Conservation (phyloP, 495 filamentous ascomycete species). For the Neurospora sp. region DNA sequence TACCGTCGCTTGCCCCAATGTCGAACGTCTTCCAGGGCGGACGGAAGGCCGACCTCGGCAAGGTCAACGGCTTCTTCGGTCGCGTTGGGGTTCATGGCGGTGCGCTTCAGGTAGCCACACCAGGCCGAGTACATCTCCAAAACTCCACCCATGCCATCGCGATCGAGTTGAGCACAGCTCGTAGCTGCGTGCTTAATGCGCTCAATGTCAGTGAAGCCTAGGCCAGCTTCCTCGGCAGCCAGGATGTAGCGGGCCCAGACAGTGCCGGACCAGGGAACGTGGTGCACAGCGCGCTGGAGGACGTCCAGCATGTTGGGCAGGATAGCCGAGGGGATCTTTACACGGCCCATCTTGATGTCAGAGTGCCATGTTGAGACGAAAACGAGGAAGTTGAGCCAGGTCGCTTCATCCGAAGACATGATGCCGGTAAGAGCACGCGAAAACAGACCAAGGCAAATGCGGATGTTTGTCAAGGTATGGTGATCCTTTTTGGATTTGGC, state of each 20-base stretch:
- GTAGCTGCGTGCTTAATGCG: slow-evolving; percentile 88
- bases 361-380: slow-evolving; percentile 45
- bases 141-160: slow-evolving; percentile 69
- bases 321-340: slow-evolving; percentile 19
- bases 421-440: slow-evolving; percentile 59
- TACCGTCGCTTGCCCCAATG: slow-evolving; percentile 67
- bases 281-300: slow-evolving; percentile 64
- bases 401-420: slow-evolving; percentile 55
- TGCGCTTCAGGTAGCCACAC: slow-evolving; percentile 83
- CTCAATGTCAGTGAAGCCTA: slow-evolving; percentile 69
- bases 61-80: slow-evolving; percentile 86
- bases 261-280: slow-evolving; percentile 85
- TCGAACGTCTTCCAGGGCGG: slow-evolving; percentile 72
- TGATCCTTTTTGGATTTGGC: slow-evolving; percentile 37
- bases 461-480: slow-evolving; percentile 34
- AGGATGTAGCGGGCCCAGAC: slow-evolving; percentile 87
- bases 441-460: slow-evolving; percentile 63
- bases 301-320: slow-evolving; percentile 37
- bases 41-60: slow-evolving; percentile 79
- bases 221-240: slow-evolving; percentile 63
- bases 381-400: slow-evolving; percentile 77
- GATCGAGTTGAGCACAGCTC: slow-evolving; percentile 61
- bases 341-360: slow-evolving; percentile 22
- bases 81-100: slow-evolving; percentile 63
- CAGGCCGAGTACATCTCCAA: slow-evolving; percentile 84